phyloP scores from a whole-genome alignment of 177 flowering plant species.

The Vitis hybrid region DNA sequence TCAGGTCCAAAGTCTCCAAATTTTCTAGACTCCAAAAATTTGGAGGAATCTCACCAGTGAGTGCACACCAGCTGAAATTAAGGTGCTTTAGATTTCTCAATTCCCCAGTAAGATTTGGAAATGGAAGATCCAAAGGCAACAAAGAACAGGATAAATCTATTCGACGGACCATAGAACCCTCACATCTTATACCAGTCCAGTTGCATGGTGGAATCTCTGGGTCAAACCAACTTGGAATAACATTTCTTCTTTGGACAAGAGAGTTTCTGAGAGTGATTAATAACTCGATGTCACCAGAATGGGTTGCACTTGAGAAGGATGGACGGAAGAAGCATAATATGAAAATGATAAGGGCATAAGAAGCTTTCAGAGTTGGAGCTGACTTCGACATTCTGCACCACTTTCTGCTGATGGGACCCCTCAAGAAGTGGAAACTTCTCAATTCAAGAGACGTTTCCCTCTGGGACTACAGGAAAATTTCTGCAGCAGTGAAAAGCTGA shows the following conservation, averaged over 20 bases:
- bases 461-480: constrained; percentile 1
- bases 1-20: constrained; percentile 46
- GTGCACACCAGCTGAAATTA: constrained; percentile 46
- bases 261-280: constrained; percentile 32
- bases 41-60: constrained; percentile 40
- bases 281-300: constrained; percentile 20
- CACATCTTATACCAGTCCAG: constrained; percentile 54
- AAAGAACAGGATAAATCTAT: constrained; percentile 31
- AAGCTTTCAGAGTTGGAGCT: constrained; percentile 4
- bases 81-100: constrained; percentile 43
- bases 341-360: constrained; percentile 1
- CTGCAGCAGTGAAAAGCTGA: constrained; percentile 4
- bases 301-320: constrained; percentile 8
- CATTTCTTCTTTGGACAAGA: constrained; percentile 23
- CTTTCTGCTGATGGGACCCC: background rate
- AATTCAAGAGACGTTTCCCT: background rate
- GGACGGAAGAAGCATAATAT: constrained; percentile 8
- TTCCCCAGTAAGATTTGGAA: constrained; percentile 38
- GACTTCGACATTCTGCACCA: constrained; percentile 18
- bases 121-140: constrained; percentile 35
- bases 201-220: constrained; percentile 42
- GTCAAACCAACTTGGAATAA: constrained; percentile 44
- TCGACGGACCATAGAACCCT: constrained; percentile 24
- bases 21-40: constrained; percentile 37
- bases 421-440: background rate